These are phyloP conservation scores for Ilyonectria sp. DNA, from an alignment of 2,329 filamentous ascomycete genomes.

Conservation along the genomic window DNA sequence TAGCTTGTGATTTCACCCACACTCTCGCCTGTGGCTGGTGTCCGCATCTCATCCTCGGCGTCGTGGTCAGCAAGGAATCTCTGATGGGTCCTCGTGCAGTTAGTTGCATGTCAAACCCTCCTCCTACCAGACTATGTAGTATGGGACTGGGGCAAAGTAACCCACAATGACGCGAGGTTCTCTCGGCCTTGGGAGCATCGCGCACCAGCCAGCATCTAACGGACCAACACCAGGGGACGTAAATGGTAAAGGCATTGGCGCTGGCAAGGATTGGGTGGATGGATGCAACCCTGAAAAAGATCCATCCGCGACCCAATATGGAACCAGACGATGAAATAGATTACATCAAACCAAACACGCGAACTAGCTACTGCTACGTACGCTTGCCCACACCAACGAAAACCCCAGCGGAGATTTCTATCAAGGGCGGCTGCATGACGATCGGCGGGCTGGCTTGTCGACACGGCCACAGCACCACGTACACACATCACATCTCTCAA, in stretches of 20 bases:
- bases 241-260: background rate
- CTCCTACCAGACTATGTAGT: background rate
- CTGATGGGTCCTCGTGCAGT: conserved; percentile 16
- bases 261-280: background rate
- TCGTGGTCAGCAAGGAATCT: conserved; percentile 19
- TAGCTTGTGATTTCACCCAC: conserved; percentile 25
- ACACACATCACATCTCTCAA: background rate
- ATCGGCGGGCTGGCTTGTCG: background rate
- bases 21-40: conserved; percentile 21
- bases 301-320: background rate
- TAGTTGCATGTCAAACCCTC: background rate
- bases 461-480: background rate
- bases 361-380: background rate
- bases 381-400: background rate
- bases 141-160: background rate
- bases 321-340: background rate
- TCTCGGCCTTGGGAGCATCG: background rate
- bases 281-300: background rate
- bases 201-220: conserved; percentile 2
- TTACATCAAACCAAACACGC: background rate
- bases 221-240: background rate
- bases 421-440: background rate
- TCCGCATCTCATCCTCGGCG: conserved; percentile 12
- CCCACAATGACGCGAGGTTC: conserved; percentile 26
- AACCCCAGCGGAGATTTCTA: background rate